Evolutionary conservation across 106 monocot species (phyloP).

Genomic region (Acanthochlamys bracteata): DNA sequence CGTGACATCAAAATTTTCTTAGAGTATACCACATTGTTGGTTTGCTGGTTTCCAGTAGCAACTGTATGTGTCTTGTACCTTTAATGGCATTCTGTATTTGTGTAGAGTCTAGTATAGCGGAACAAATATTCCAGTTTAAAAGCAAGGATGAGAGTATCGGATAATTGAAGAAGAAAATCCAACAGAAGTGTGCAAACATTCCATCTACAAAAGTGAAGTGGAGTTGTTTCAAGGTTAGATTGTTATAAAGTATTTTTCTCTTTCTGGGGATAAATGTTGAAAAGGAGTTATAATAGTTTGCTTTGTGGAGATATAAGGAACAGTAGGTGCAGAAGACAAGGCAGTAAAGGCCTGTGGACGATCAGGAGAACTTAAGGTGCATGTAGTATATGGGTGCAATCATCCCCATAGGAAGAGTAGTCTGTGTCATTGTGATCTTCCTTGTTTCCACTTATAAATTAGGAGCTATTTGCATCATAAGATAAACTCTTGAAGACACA

Average conservation of each 20-base stretch:
- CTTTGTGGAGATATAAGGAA: slow-evolving; percentile 29
- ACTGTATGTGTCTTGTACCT: too few species aligned
- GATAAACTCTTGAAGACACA: too few species aligned
- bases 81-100: too few species aligned
- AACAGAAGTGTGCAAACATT: slow-evolving; percentile 35
- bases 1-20: too few species aligned
- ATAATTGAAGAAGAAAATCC: slow-evolving; percentile 21
- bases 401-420: neutral
- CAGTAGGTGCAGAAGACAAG: slow-evolving; percentile 20
- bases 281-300: neutral
- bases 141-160: slow-evolving; percentile 38
- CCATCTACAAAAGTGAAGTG: slow-evolving; percentile 25
- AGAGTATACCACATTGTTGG: too few species aligned
- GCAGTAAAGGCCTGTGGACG: slow-evolving; percentile 37
- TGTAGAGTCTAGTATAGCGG: slow-evolving; percentile 34
- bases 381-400: slow-evolving; percentile 24
- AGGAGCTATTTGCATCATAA: too few species aligned
- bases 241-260: too few species aligned
- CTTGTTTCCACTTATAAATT: too few species aligned
- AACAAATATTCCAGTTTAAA: slow-evolving; percentile 25
- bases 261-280: neutral
- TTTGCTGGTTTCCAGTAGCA: neutral
- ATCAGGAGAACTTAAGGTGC: slow-evolving; percentile 37
- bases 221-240: slow-evolving; percentile 32
- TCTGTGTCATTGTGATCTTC: neutral